phyloP scores from a whole-genome alignment of 2,329 filamentous ascomycete species.

The Epichloe typhina region DNA sequence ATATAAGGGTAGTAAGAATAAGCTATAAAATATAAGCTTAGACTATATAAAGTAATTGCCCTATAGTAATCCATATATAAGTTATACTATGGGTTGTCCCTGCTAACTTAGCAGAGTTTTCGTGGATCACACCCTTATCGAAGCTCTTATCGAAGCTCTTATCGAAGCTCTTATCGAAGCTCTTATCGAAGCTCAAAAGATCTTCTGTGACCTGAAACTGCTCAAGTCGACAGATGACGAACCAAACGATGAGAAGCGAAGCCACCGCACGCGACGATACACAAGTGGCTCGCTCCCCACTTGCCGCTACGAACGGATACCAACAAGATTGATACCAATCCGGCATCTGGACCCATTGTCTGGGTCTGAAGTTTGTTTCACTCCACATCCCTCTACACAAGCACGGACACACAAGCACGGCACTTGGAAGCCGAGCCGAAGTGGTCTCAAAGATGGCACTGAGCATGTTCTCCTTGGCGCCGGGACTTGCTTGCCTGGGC shows the following conservation, averaged over 20 bases:
- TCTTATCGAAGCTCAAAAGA: not conserved
- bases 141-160: too few relatives aligned
- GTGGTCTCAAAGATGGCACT: not conserved
- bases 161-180: not conserved
- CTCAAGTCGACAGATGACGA: not conserved
- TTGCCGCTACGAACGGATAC: not conserved
- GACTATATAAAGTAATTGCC: too few relatives aligned
- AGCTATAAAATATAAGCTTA: too few relatives aligned
- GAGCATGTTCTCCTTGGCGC: not conserved
- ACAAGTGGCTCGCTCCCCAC: not conserved
- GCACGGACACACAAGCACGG: not conserved
- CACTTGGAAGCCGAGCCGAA: conserved; percentile 1
- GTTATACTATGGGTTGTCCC: too few relatives aligned
- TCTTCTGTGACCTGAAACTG: not conserved
- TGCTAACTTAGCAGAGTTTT: too few relatives aligned
- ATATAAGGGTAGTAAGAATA: too few relatives aligned
- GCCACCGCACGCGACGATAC: not conserved
- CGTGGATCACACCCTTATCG: too few relatives aligned
- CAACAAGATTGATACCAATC: not conserved
- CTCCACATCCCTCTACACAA: not conserved
- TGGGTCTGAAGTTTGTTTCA: not conserved
- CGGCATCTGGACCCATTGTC: not conserved
- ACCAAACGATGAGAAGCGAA: not conserved
- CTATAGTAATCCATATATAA: too few relatives aligned
- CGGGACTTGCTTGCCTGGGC: not conserved